A percentile compares a stretch with the other conserved stretches of the same genome.
Conservation (phyloP, 176 grass and related monocot genomes). For the Cenchrus americanus region DNA sequence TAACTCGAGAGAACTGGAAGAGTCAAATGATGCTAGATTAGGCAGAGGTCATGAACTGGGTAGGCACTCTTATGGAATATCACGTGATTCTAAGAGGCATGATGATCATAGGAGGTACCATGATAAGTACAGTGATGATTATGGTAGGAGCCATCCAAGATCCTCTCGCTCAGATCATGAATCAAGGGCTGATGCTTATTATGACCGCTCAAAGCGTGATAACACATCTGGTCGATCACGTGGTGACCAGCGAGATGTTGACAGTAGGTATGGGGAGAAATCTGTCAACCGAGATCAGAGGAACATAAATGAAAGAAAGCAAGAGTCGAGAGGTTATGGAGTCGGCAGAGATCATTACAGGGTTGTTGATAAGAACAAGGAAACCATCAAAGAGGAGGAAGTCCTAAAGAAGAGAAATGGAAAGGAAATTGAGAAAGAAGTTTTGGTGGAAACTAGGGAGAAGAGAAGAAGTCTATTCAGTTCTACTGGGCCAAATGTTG, state of each 20-base stretch:
- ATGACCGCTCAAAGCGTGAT: slow-evolving; percentile 50
- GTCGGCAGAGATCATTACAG: slow-evolving; percentile 37
- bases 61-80: slow-evolving; percentile 57
- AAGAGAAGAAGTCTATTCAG: slow-evolving; percentile 67
- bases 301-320: slow-evolving; percentile 63
- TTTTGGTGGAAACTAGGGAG: slow-evolving; percentile 44
- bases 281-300: slow-evolving; percentile 47
- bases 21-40: slow-evolving; percentile 26
- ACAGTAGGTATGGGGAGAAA: slow-evolving; percentile 45
- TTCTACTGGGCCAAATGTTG: slow-evolving; percentile 45
- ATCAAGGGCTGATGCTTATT: slow-evolving; percentile 52
- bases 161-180: slow-evolving; percentile 56
- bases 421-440: slow-evolving; percentile 68
- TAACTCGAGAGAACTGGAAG: slow-evolving; percentile 45
- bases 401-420: slow-evolving; percentile 53
- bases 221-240: slow-evolving; percentile 51
- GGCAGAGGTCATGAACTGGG: slow-evolving; percentile 58
- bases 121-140: slow-evolving; percentile 55
- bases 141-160: slow-evolving; percentile 61
- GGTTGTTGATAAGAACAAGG: slow-evolving; percentile 48
- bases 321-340: slow-evolving; percentile 44
- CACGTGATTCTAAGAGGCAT: slow-evolving; percentile 62
- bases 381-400: slow-evolving; percentile 53
- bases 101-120: slow-evolving; percentile 73
- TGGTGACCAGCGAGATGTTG: slow-evolving; percentile 48